Percentiles rank a stretch among this genome's conserved stretches.
Evolutionary conservation across 202 grass and related monocot genomes (phyloP).

Genomic region (Bolboschoenoplectus hybrid): DNA sequence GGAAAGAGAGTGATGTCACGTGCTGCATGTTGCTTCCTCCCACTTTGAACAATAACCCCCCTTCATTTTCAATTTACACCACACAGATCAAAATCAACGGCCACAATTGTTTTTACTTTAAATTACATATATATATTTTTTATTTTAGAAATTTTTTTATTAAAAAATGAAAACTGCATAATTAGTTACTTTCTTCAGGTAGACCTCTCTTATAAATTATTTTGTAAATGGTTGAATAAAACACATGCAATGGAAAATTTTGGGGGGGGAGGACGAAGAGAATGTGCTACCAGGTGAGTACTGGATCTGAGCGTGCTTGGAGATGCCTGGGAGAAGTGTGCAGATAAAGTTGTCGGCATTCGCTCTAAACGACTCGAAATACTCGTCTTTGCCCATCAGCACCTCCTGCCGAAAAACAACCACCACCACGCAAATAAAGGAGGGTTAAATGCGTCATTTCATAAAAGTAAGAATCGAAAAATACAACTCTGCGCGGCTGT

Average conservation of each 20-base stretch:
- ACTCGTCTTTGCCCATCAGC: constrained; percentile 88
- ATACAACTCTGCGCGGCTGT: background rate
- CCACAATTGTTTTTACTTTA: too few species aligned
- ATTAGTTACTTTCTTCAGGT: too few species aligned
- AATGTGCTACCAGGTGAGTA: constrained; percentile 71
- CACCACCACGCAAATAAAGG: constrained; percentile 36
- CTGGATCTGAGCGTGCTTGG: constrained; percentile 75
- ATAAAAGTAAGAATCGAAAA: background rate
- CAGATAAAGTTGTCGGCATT: constrained; percentile 98
- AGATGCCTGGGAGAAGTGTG: constrained; percentile 81
- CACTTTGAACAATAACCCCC: constrained; percentile 71
- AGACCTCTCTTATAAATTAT: too few species aligned
- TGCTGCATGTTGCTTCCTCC: constrained; percentile 92
- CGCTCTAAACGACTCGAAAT: constrained; percentile 67
- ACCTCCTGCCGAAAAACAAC: constrained; percentile 61
- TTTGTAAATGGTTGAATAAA: background rate
- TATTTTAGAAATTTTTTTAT: background rate
- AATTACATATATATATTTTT: too few species aligned
- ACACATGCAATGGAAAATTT: background rate
- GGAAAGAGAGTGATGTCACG: constrained; percentile 93
- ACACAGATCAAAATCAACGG: background rate
- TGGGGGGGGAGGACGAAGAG: background rate
- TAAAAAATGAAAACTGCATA: too few species aligned
- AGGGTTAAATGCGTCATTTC: constrained; percentile 15
- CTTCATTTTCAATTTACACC: constrained; percentile 39